Base-by-base conservation (phyloP, 345 rosid species). In the Brassica incana region DNA sequence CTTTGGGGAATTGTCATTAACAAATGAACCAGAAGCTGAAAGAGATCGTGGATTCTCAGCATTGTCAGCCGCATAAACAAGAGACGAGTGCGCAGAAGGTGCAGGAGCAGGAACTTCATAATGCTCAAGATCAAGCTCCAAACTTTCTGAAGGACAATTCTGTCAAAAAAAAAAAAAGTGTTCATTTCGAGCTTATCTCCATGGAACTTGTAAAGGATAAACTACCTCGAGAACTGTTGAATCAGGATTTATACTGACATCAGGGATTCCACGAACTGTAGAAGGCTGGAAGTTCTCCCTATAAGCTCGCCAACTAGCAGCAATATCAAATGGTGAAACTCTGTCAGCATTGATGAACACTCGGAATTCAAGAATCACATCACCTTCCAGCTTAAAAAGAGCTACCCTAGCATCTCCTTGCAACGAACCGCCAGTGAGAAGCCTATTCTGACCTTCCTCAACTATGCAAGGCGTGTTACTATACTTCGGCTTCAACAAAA, bases 61-160 rank as follows among this genome's bases (percentile, higher is more conserved):
- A 87, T 86, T 75, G 83, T 96, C 90, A 54, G 98, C 99, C 59
- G 96, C 88, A 85, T 96, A 93, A 73, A 88, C 90, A 71, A 80
- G 88, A 77, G 86, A 90, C 4, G 97, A 88, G 82, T 89, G 88
- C 16, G 90, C 87, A 72, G 95, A 86, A 76, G 90, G 88, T 72
- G 25, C 61, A 54, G 99, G 99, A 56, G 99, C 94, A 72, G 99
- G 98, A 79, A 96, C 87, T 54, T 92, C 89, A 85, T 96, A 96
- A 80, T 93, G 98, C 76, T 90, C 99, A 80, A 96, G 94, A 84
- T 96, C 99, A 77, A 93, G 95, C 91, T 93, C 98, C 92, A 96
- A 87, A 84, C 84, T 83, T 76, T 88, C 87, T 35, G 92, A 87
- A 79, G 94, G 85, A 71, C 90, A 84, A 72, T 79, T 88, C 99